A percentile compares a stretch with the other conserved stretches of the same genome.
Conservation (phyloP, 2,329 filamentous ascomycete species). For the Neoscytalidium dimidiatum region DNA sequence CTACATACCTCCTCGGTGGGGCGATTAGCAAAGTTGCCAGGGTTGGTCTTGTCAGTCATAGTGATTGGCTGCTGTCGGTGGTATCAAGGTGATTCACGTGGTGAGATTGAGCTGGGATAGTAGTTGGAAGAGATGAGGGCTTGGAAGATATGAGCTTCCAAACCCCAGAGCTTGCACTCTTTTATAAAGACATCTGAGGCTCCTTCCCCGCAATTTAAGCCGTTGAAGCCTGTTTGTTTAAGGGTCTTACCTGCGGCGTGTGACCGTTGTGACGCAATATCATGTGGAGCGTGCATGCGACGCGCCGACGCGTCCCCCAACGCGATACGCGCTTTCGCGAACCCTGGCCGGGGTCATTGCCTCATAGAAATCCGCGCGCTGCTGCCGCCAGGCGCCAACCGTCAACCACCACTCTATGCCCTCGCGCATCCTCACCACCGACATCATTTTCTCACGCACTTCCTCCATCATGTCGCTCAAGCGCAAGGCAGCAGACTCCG, state of each 20-base stretch:
- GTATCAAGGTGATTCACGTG: background rate
- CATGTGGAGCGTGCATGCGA: background rate
- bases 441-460: conserved; percentile 17
- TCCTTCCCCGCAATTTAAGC: background rate
- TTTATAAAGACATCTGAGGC: background rate
- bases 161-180: background rate
- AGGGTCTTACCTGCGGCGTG: background rate
- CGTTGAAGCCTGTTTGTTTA: background rate
- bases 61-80: conserved; percentile 13
- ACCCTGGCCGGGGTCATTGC: conserved; percentile 7
- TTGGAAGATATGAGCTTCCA: background rate
- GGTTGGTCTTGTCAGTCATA: conserved; percentile 48
- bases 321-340: background rate
- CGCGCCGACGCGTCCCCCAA: conserved; percentile 3
- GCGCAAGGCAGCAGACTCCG: conserved; percentile 50
- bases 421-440: background rate
- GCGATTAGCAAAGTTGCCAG: conserved; percentile 56
- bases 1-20: conserved; percentile 44
- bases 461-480: conserved; percentile 49
- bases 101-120: conserved; percentile 15
- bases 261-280: conserved; percentile 8
- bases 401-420: background rate
- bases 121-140: background rate
- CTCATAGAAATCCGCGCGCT: conserved; percentile 9
- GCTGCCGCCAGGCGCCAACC: background rate